Conservation (phyloP, 192 early-diverging fungal genomes). For the Coemansia sp. region DNA sequence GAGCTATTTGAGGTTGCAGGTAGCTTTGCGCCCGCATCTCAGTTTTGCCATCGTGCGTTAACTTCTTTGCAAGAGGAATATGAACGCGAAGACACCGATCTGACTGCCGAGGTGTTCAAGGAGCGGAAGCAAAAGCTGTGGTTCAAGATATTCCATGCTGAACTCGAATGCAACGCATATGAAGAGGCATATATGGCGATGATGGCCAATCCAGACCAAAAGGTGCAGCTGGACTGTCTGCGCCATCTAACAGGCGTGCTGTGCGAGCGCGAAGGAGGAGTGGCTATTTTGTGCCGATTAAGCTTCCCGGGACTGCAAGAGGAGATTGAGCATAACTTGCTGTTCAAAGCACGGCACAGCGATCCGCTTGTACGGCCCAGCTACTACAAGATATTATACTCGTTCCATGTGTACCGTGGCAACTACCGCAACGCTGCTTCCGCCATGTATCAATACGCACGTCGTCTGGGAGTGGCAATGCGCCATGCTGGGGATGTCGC, state of each 20-base stretch:
- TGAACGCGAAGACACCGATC: conserved; percentile 6
- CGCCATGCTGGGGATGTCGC: conserved; percentile 16
- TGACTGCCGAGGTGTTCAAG: not conserved
- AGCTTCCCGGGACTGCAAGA: conserved; percentile 46
- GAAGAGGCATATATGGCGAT: conserved; percentile 53
- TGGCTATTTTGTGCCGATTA: conserved; percentile 38
- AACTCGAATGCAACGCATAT: conserved; percentile 32
- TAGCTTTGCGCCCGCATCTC: conserved; percentile 4
- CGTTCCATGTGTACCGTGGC: conserved; percentile 55
- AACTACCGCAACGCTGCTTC: conserved; percentile 55
- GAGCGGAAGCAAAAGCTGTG: conserved; percentile 33
- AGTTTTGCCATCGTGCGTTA: conserved; percentile 38
- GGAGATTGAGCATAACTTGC: conserved; percentile 46
- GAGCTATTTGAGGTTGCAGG: conserved; percentile 35
- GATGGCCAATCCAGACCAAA: conserved; percentile 43
- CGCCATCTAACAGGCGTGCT: conserved; percentile 48
- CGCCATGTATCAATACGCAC: conserved; percentile 55
- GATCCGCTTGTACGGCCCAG: conserved; percentile 25
- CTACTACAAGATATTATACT: conserved; percentile 54
- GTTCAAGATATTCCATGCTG: conserved; percentile 53
- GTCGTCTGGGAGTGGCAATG: conserved; percentile 28
- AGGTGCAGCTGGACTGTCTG: conserved; percentile 43
- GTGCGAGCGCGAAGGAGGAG: conserved; percentile 44
- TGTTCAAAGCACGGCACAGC: conserved; percentile 55
- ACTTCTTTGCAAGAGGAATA: conserved; percentile 22